phyloP scores from a whole-genome alignment of 495 filamentous ascomycete genomes.

The Oidiodendron maius region DNA sequence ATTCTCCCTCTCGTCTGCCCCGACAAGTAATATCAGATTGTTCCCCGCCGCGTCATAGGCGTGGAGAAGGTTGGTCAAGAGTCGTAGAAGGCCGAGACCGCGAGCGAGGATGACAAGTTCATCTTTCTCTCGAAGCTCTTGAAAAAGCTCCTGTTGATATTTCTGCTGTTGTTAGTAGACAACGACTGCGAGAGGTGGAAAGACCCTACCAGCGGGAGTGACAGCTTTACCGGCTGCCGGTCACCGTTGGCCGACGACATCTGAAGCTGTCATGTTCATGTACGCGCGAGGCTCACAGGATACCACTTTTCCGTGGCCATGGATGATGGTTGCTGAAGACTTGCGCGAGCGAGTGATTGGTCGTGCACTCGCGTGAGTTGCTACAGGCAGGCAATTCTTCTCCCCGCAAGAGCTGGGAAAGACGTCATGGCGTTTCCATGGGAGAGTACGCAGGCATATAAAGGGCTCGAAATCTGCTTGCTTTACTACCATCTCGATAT shows the following conservation, averaged over 20 bases:
- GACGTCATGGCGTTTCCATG: no score
- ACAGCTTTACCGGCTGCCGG: constrained; percentile 78
- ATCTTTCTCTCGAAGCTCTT: constrained; percentile 85
- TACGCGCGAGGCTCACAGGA: not conserved
- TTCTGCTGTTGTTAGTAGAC: constrained; percentile 36
- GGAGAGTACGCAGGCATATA: no score
- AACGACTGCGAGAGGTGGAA: not conserved
- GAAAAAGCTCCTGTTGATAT: constrained; percentile 89
- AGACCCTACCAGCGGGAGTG: constrained; percentile 71
- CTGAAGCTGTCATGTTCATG: constrained; percentile 24
- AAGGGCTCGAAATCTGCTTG: no score
- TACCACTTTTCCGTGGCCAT: no score
- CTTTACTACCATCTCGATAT: no score
- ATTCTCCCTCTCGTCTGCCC: constrained; percentile 92
- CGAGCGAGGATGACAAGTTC: constrained; percentile 86
- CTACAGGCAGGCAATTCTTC: no score
- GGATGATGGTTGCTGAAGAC: no score
- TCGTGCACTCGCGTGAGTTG: no score
- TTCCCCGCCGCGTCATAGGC: constrained; percentile 94
- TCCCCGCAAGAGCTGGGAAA: not conserved
- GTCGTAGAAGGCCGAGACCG: constrained; percentile 82
- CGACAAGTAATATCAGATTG: constrained; percentile 82
- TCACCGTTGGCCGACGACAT: constrained; percentile 54
- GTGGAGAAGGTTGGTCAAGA: constrained; percentile 91
- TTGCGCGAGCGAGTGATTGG: no score